Evolutionary conservation across 345 rosid genomes (phyloP).

Genomic region (Salix dunnii): DNA sequence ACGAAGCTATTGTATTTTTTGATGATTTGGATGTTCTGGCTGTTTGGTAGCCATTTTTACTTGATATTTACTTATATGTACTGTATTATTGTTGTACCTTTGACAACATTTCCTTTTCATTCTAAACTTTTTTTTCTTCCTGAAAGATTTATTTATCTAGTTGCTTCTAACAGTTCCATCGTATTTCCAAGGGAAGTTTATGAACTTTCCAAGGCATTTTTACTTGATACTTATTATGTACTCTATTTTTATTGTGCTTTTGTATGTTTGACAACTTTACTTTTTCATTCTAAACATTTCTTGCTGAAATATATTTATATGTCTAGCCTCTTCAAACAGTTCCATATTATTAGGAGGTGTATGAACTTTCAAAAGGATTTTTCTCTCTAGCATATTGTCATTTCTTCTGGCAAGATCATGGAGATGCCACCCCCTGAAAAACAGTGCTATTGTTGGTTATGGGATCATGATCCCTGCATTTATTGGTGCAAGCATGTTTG

Average conservation of each 20-base stretch:
- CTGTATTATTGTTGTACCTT: background rate
- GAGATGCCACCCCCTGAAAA: background rate
- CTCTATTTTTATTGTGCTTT: background rate
- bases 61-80: background rate
- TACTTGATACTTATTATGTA: background rate
- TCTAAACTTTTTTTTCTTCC: background rate
- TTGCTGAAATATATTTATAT: background rate
- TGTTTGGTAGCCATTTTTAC: background rate
- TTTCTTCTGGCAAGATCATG: background rate
- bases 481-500: background rate
- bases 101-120: background rate
- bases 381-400: background rate
- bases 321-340: background rate
- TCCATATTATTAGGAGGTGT: background rate
- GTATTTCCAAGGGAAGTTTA: background rate
- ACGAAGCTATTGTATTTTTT: background rate
- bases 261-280: background rate
- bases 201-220: background rate
- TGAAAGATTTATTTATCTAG: background rate
- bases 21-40: background rate
- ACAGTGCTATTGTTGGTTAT: background rate
- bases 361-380: background rate
- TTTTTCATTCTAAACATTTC: background rate
- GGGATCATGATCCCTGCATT: background rate
- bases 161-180: background rate